phyloP scores from a whole-genome alignment of 257 asterid species.

The Primulina tabacum region DNA sequence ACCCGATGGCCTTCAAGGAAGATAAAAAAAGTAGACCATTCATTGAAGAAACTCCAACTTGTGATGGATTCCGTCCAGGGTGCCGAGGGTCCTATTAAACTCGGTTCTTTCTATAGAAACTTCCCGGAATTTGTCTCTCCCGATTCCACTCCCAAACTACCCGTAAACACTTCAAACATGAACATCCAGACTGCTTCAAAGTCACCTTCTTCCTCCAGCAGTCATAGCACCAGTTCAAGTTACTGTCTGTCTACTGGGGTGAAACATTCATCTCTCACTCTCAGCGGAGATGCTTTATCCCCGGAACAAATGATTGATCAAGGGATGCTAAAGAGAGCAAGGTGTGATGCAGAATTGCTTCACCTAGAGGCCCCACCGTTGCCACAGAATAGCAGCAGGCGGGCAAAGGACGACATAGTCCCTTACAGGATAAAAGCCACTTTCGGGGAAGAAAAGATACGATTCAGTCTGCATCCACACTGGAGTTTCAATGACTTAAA shows the following conservation, averaged over 20 bases:
- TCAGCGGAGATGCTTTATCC: constrained; percentile 36
- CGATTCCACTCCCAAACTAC: constrained; percentile 44
- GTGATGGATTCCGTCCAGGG: constrained; percentile 86
- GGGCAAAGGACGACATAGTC: constrained; percentile 21
- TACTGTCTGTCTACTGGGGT: constrained; percentile 52
- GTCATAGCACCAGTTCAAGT: constrained; percentile 72
- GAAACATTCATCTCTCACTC: constrained; percentile 38
- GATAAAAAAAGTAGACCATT: constrained; percentile 85
- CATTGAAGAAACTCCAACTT: constrained; percentile 75
- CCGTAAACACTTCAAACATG: constrained; percentile 30
- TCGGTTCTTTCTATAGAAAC: constrained; percentile 70
- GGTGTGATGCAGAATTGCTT: constrained; percentile 49
- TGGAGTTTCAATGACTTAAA: constrained; percentile 57
- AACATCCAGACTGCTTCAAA: constrained; percentile 31
- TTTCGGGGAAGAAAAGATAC: constrained; percentile 65
- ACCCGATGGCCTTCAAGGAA: constrained; percentile 84
- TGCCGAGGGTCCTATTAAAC: constrained; percentile 66
- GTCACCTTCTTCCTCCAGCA: constrained; percentile 59
- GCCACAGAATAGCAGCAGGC: constrained; percentile 34
- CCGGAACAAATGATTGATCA: constrained; percentile 32
- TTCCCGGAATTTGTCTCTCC: constrained; percentile 67
- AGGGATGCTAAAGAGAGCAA: constrained; percentile 35
- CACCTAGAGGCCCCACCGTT: constrained; percentile 41
- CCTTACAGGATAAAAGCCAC: constrained; percentile 57
- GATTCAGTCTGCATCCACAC: constrained; percentile 57